These are phyloP conservation scores for Hydnum rufescens DNA, from an alignment of 768 basidiomycete genomes.

Conservation along the genomic window DNA sequence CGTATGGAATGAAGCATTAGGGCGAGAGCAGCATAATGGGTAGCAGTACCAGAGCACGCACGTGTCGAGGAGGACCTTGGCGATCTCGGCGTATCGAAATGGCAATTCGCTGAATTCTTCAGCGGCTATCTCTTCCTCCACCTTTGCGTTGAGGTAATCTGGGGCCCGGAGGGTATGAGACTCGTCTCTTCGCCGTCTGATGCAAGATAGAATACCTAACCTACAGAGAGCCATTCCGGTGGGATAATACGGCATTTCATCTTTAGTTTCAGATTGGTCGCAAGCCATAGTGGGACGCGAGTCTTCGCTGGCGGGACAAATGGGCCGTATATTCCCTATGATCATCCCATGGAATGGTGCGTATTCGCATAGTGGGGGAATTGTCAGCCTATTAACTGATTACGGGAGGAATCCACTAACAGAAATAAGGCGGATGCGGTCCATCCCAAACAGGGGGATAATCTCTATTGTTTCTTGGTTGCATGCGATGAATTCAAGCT, in stretches of 20 bases:
- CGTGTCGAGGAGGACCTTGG: slow-evolving; percentile 88
- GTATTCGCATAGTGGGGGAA: slow-evolving; percentile 7
- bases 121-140: slow-evolving; percentile 48
- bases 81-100: slow-evolving; percentile 74
- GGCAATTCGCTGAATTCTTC: slow-evolving; percentile 58
- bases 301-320: slow-evolving; percentile 71
- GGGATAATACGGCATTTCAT: slow-evolving; percentile 85
- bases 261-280: slow-evolving; percentile 80
- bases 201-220: slow-evolving; percentile 25
- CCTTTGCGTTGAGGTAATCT: slow-evolving; percentile 67
- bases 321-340: slow-evolving; percentile 80
- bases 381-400: neutral
- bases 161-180: neutral
- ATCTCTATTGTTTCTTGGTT: slow-evolving; percentile 63
- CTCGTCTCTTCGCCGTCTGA: neutral
- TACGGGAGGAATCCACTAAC: slow-evolving; percentile 24
- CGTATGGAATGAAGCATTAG: neutral
- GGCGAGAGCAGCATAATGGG: neutral
- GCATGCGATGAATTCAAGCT: slow-evolving; percentile 74
- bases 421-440: slow-evolving; percentile 78
- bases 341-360: neutral
- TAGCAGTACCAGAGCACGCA: slow-evolving; percentile 24
- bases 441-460: slow-evolving; percentile 77
- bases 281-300: slow-evolving; percentile 91
- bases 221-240: slow-evolving; percentile 74